Evolutionary conservation across 2,329 filamentous ascomycete genomes (phyloP).

Genomic region (Ophiocordyceps sinensis): DNA sequence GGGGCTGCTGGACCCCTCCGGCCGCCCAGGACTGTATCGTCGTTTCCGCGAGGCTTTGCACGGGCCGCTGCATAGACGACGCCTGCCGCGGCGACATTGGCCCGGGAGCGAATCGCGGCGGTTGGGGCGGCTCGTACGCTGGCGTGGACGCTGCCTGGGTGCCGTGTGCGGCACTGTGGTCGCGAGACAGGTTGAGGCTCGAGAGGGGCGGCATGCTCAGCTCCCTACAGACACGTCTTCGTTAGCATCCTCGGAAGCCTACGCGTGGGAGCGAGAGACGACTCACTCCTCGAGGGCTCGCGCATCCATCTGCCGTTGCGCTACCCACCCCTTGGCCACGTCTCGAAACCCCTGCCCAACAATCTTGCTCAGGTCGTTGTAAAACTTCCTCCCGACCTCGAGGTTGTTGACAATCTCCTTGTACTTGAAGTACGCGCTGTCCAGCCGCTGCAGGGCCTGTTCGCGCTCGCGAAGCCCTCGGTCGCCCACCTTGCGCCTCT

Average conservation of each 20-base stretch:
- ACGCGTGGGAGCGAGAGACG: neutral
- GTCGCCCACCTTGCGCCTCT: conserved; percentile 50
- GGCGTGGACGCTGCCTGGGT: conserved; percentile 1
- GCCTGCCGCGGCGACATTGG: conserved; percentile 1
- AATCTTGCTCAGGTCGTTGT: conserved; percentile 86
- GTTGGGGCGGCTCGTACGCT: conserved; percentile 4
- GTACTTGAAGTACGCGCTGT: conserved; percentile 89
- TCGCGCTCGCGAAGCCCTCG: conserved; percentile 59
- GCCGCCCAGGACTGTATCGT: conserved; percentile 43
- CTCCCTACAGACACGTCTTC: conserved; percentile 20
- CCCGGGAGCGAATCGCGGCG: conserved; percentile 5
- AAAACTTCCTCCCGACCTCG: conserved; percentile 86
- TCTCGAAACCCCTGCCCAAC: conserved; percentile 70
- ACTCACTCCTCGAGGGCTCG: conserved; percentile 61
- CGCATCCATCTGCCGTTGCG: conserved; percentile 68
- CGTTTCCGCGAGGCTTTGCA: conserved; percentile 24
- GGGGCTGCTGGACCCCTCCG: conserved; percentile 40
- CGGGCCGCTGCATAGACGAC: conserved; percentile 5
- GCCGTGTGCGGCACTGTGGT: conserved; percentile 7
- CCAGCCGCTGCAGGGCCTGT: conserved; percentile 70
- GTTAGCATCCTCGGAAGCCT: conserved; percentile 1
- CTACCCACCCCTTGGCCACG: conserved; percentile 60
- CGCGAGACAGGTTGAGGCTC: conserved; percentile 23
- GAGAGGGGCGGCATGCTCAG: conserved; percentile 36
- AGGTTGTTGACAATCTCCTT: conserved; percentile 90